Percentiles rank a stretch among this genome's conserved stretches.
These are phyloP conservation scores for Tolypocladium ovalisporum DNA, from an alignment of 2,329 filamentous ascomycete genomes.

Conservation along the genomic window DNA sequence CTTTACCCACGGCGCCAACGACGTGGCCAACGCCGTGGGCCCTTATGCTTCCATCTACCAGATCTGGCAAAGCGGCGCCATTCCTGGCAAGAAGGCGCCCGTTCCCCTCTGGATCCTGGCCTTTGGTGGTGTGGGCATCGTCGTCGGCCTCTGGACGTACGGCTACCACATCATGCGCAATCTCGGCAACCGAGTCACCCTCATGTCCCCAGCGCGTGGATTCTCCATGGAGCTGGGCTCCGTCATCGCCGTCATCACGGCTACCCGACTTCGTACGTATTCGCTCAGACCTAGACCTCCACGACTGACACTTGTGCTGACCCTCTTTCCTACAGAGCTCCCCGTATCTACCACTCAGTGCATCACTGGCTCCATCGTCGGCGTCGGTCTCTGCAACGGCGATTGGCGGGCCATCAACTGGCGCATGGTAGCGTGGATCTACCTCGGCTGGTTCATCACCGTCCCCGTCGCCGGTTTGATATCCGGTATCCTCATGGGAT, in stretches of 20 bases:
- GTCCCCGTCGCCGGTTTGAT: slow-evolving; percentile 46
- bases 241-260: slow-evolving; percentile 52
- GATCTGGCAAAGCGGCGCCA: slow-evolving; percentile 40
- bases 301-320: slow-evolving; percentile 1
- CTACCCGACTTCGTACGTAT: slow-evolving; percentile 44
- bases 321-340: slow-evolving; percentile 26
- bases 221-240: slow-evolving; percentile 51
- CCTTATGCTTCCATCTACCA: slow-evolving; percentile 53
- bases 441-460: slow-evolving; percentile 49
- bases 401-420: slow-evolving; percentile 50
- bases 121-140: slow-evolving; percentile 39
- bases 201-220: slow-evolving; percentile 50
- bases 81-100: slow-evolving; percentile 29
- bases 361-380: slow-evolving; percentile 51
- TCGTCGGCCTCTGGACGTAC: slow-evolving; percentile 47
- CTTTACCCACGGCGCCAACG: slow-evolving; percentile 57
- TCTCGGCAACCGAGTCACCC: slow-evolving; percentile 50
- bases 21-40: slow-evolving; percentile 52
- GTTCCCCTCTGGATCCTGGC: slow-evolving; percentile 52
- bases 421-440: slow-evolving; percentile 50
- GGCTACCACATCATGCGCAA: slow-evolving; percentile 56
- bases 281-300: neutral
- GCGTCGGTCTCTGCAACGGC: slow-evolving; percentile 50
- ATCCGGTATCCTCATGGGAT: slow-evolving; percentile 49
- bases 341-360: slow-evolving; percentile 57